Base-by-base conservation (phyloP, 1,284 basidiomycete species). In the Anthracocystis walkeri region DNA sequence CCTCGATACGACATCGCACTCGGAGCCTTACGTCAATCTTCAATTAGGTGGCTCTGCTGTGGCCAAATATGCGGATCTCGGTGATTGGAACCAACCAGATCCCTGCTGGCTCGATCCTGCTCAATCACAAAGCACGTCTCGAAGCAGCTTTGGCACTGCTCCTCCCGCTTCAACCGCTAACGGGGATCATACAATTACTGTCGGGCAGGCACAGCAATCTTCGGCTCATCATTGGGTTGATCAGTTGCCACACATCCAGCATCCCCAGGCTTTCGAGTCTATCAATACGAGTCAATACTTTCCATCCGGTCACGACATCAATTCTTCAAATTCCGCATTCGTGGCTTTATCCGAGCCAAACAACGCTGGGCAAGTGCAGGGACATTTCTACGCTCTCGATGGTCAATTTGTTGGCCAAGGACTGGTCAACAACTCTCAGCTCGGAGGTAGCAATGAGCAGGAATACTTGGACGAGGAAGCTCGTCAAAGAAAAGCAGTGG, bases 21-120 rank as follows among this genome's bases (percentile, higher is more conserved):
- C 35, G 23, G 59, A n/a, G 10, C 33, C 54, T 2, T 50, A 29
- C 29, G 29, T 58, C 18, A 56, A 64, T 38, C 25, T 63, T 14
- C 23, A 35, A 25, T 55, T 63, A 51, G 31, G 25, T 11, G 16
- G 31, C 3, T 25, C 60, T 18, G 23, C 35, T n/a, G 57, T 55
- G 2, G 38, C 40, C 7, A 29, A 35, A 1, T 58, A 61, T 10
- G 23, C 41, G 4, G 44, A 23, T 16, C 62, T 71, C 4, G 38
- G 48, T 11, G 62, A 65, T 25, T 71, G 68, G 68, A 50, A 18
- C 6, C 58, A 25, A 21, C 68, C 62, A 18, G 62, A 71, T 5
- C 50, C 58, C 20, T 58, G 31, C 27, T 63, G 46, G 54, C 23
- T 54, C 16, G 45, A 42, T 6, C 23, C 31, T 16, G 44, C 55